phyloP scores from a whole-genome alignment of 2,329 filamentous ascomycete species.

The Colletotrichum spaethianum region DNA sequence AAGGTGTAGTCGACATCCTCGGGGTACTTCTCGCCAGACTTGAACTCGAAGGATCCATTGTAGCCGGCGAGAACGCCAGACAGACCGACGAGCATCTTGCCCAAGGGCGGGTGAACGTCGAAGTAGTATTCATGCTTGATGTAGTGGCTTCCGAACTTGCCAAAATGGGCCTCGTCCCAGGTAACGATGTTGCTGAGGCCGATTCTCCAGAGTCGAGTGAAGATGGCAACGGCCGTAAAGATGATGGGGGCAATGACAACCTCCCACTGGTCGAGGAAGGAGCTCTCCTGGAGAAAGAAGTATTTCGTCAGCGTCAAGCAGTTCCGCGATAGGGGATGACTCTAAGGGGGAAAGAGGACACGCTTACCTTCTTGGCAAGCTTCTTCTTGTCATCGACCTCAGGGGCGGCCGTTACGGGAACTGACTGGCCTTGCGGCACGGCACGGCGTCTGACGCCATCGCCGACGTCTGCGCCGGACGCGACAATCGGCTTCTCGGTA shows the following conservation, averaged over 20 bases:
- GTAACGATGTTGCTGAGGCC: constrained; percentile 77
- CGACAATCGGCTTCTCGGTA: constrained; percentile 67
- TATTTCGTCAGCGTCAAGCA: constrained; percentile 44
- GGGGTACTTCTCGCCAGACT: constrained; percentile 96
- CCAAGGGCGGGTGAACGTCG: constrained; percentile 88
- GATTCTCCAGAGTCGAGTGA: constrained; percentile 79
- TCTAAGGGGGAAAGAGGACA: not conserved
- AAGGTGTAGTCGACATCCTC: constrained; percentile 96
- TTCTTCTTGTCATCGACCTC: constrained; percentile 74
- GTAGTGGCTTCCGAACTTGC: constrained; percentile 99
- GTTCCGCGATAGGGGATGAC: not conserved
- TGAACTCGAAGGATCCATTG: constrained; percentile 99
- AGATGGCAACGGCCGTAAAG: constrained; percentile 74
- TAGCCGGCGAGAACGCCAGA: constrained; percentile 97
- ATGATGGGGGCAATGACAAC: constrained; percentile 72
- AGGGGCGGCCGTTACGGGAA: constrained; percentile 52
- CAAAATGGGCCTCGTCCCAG: constrained; percentile 82
- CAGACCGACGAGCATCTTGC: constrained; percentile 97
- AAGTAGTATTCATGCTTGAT: constrained; percentile 99
- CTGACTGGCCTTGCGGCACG: constrained; percentile 59
- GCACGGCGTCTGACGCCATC: constrained; percentile 71
- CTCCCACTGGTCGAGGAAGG: constrained; percentile 75
- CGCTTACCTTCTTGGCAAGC: constrained; percentile 67
- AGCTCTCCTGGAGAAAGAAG: constrained; percentile 58
- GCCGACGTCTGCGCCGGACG: constrained; percentile 72